Percentiles rank a stretch among this genome's conserved stretches.
phyloP scores from a whole-genome alignment of 2,329 filamentous ascomycete species.

The Chaetomiaceae sp. region DNA sequence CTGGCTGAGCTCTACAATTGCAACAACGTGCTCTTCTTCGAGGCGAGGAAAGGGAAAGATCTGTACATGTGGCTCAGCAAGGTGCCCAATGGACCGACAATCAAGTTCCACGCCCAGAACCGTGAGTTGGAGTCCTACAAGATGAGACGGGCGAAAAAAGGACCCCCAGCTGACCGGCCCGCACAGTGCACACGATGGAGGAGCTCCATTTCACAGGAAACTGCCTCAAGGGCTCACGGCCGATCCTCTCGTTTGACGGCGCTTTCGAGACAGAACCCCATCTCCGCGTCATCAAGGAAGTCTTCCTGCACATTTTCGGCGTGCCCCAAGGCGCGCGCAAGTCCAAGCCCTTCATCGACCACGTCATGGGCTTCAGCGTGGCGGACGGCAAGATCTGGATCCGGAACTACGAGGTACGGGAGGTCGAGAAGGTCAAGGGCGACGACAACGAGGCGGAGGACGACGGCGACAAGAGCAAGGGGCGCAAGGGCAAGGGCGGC shows the following conservation, averaged over 20 bases:
- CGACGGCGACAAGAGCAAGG: constrained; percentile 31
- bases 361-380: constrained; percentile 86
- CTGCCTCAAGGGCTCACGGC: constrained; percentile 87
- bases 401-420: constrained; percentile 87
- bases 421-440: constrained; percentile 61
- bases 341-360: constrained; percentile 93
- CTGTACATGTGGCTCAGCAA: constrained; percentile 92
- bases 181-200: constrained; percentile 86
- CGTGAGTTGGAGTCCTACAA: constrained; percentile 38
- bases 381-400: constrained; percentile 96
- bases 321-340: constrained; percentile 85
- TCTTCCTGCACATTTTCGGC: constrained; percentile 85
- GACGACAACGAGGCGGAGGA: constrained; percentile 40
- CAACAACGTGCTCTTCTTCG: constrained; percentile 90
- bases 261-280: constrained; percentile 79
- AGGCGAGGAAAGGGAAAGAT: constrained; percentile 90
- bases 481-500: constrained; percentile 37
- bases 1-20: constrained; percentile 71
- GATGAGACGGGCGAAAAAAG: neutral
- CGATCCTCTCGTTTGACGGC: constrained; percentile 85
- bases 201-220: constrained; percentile 96
- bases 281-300: constrained; percentile 78
- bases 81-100: constrained; percentile 69
- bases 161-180: constrained; percentile 14
- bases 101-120: constrained; percentile 69